Percentiles rank a stretch among this genome's conserved stretches.
These are phyloP conservation scores for Arachnopeziza araneosa DNA, from an alignment of 2,329 filamentous ascomycete genomes.

Conservation along the genomic window DNA sequence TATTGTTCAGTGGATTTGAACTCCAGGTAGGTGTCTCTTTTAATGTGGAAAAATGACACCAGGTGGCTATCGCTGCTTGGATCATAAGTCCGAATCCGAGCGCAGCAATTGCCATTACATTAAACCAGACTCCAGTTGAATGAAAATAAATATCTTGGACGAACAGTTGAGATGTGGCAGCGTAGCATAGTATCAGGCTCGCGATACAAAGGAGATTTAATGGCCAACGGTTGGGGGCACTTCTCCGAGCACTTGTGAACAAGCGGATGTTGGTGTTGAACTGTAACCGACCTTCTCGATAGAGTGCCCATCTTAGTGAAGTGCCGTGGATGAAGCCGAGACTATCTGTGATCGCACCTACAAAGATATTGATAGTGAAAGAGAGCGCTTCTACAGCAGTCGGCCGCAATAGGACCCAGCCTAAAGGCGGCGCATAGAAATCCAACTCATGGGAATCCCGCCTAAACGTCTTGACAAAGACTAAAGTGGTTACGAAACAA, in stretches of 20 bases:
- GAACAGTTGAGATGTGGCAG: background rate
- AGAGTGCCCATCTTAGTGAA: slow-evolving; percentile 3
- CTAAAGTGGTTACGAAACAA: too few species aligned
- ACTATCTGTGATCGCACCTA: background rate
- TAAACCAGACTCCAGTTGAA: background rate
- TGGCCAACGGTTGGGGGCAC: slow-evolving; percentile 3
- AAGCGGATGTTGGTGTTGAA: slow-evolving; percentile 6
- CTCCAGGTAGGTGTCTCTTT: background rate
- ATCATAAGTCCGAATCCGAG: background rate
- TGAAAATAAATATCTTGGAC: background rate
- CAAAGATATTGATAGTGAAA: too few species aligned
- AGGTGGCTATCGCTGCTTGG: background rate
- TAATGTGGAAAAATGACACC: background rate
- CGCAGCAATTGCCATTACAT: background rate
- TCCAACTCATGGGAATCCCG: too few species aligned
- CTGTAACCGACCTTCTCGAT: background rate
- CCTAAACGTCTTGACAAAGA: too few species aligned
- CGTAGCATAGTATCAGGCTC: slow-evolving; percentile 2
- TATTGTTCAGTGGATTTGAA: slow-evolving; percentile 1
- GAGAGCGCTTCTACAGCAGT: too few species aligned
- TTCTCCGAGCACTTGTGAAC: background rate
- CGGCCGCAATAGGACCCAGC: too few species aligned
- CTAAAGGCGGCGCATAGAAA: too few species aligned
- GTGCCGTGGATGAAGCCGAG: slow-evolving; percentile 2
- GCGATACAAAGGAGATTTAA: background rate